These are phyloP conservation scores for Candida broadrunensis DNA, from an alignment of 805 yeast species.

Conservation along the genomic window DNA sequence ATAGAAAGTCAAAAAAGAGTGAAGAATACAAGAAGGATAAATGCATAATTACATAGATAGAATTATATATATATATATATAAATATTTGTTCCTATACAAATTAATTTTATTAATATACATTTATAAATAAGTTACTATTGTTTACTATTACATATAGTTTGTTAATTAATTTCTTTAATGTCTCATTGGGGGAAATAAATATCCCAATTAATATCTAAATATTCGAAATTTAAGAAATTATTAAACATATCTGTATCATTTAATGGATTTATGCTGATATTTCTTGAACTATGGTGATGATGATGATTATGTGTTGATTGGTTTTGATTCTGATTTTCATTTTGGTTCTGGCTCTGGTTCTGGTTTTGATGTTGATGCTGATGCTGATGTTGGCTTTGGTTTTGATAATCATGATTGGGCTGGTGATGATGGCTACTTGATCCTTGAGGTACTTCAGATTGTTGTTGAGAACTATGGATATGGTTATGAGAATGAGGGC, in stretches of 20 bases:
- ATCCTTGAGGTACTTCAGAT: no score
- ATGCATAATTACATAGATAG: conserved; percentile 5
- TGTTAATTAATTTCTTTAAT: no score
- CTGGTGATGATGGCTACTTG: background rate
- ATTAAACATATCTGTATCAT: background rate
- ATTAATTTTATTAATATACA: no score
- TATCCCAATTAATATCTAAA: background rate
- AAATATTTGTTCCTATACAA: no score
- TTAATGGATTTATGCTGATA: background rate
- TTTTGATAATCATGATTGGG: background rate
- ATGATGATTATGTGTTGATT: no score
- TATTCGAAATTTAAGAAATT: background rate
- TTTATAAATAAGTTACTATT: no score
- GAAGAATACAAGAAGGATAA: conserved; percentile 7
- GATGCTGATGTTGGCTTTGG: background rate
- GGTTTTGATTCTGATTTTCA: background rate
- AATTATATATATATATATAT: no score
- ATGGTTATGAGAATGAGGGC: no score
- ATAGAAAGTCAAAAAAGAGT: conserved; percentile 3
- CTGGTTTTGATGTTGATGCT: background rate
- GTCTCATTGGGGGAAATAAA: background rate
- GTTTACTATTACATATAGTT: no score
- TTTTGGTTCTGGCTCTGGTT: background rate
- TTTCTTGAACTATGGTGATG: no score
- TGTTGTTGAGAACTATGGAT: no score